phyloP scores from a whole-genome alignment of 371 early-diverging fungal genomes.

The Batkoa obscura region DNA sequence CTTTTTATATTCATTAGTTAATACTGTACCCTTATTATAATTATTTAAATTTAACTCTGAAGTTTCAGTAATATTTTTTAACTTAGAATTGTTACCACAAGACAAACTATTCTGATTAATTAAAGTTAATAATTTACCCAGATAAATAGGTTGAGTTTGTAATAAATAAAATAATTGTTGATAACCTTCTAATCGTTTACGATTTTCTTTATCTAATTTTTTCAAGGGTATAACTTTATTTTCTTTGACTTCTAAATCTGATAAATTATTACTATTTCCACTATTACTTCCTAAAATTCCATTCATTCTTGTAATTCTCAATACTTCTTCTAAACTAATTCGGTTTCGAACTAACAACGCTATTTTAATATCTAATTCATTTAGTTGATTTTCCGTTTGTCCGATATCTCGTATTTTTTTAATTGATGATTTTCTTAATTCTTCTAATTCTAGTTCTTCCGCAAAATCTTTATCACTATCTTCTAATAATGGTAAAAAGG shows the following conservation, averaged over 20 bases:
- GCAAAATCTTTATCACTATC: constrained; percentile 83
- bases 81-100: too few species aligned
- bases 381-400: constrained; percentile 60
- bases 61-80: too few species aligned
- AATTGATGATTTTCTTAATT: constrained; percentile 63
- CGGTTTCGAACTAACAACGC: constrained; percentile 92
- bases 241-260: background rate
- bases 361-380: constrained; percentile 87
- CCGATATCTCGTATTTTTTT: constrained; percentile 79
- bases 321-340: constrained; percentile 80
- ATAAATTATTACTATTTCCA: background rate
- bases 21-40: too few species aligned
- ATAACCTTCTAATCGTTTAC: constrained; percentile 57
- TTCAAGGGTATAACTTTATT: constrained; percentile 17
- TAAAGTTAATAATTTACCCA: constrained; percentile 68
- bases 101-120: constrained; percentile 39
- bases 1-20: constrained; percentile 25
- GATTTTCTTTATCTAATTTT: constrained; percentile 66
- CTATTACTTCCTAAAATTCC: background rate
- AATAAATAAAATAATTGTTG: constrained; percentile 87
- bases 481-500: constrained; percentile 75
- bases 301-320: background rate
- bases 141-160: constrained; percentile 88
- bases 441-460: constrained; percentile 76
- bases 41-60: too few species aligned